Percentiles rank a stretch among this genome's conserved stretches.
These are phyloP conservation scores for Capsicum pubescens DNA, from an alignment of 257 asterid species.

Conservation along the genomic window DNA sequence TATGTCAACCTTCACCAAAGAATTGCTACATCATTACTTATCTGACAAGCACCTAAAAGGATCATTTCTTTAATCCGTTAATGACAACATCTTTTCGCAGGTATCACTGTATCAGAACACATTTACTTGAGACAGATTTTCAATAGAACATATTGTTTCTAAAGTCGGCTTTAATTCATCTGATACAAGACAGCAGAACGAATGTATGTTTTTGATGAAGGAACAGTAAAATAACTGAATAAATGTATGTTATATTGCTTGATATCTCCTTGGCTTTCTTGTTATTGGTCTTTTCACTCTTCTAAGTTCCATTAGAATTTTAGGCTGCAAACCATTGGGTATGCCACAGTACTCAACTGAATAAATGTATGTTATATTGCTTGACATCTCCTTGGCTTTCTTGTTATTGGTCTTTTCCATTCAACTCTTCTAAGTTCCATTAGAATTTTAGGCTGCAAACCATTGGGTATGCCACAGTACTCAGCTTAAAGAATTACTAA, in stretches of 20 bases:
- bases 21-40: background rate
- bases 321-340: background rate
- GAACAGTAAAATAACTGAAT: too few relatives aligned
- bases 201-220: background rate
- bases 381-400: conserved; percentile 3
- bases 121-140: background rate
- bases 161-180: conserved; percentile 11
- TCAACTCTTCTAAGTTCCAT: background rate
- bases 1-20: conserved; percentile 11
- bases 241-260: background rate
- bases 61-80: conserved; percentile 4
- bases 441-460: background rate
- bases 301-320: background rate
- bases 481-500: background rate
- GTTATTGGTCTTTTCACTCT: background rate
- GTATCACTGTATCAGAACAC: background rate
- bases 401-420: background rate
- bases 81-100: background rate
- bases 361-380: background rate
- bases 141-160: conserved; percentile 19
- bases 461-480: too few relatives aligned
- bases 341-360: background rate
- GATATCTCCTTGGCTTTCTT: conserved; percentile 1
- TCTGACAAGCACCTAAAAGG: conserved; percentile 1
- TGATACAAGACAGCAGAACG: background rate